phyloP scores from a whole-genome alignment of 83 land plant genomes.

The Diphasiastrum complanatum region DNA sequence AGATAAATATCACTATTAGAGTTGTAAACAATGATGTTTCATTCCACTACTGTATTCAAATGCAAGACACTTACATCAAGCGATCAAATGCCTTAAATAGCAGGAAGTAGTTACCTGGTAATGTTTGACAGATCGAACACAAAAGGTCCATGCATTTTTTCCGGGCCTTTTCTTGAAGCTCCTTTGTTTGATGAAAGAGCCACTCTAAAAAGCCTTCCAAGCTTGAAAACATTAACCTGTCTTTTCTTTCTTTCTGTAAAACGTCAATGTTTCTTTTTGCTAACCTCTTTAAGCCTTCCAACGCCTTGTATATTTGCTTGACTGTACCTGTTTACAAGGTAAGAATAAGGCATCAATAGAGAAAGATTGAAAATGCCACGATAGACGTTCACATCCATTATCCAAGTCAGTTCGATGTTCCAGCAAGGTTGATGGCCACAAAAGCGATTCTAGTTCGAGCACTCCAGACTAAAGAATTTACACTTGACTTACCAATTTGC shows the following conservation, averaged over 20 bases:
- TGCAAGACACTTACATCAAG: too few relatives aligned
- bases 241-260: conserved; percentile 33
- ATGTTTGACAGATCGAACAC: conserved; percentile 19
- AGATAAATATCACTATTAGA: too few relatives aligned
- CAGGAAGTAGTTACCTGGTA: conserved; percentile 30
- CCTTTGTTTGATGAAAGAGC: conserved; percentile 38
- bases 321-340: conserved; percentile 28
- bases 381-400: neutral
- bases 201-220: conserved; percentile 33
- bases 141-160: conserved; percentile 40
- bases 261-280: conserved; percentile 22
- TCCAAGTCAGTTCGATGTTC: too few relatives aligned
- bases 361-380: neutral
- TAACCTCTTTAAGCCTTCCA: conserved; percentile 32
- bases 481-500: conserved; percentile 32
- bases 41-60: too few relatives aligned
- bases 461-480: too few relatives aligned
- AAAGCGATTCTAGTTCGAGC: too few relatives aligned
- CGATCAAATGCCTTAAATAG: too few relatives aligned
- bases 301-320: conserved; percentile 36
- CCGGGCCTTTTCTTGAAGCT: conserved; percentile 33
- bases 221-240: conserved; percentile 28
- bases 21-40: too few relatives aligned
- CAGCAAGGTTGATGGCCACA: too few relatives aligned
- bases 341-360: neutral